These are phyloP conservation scores for Trametes pubescens DNA, from an alignment of 1,284 basidiomycete genomes.

Conservation along the genomic window DNA sequence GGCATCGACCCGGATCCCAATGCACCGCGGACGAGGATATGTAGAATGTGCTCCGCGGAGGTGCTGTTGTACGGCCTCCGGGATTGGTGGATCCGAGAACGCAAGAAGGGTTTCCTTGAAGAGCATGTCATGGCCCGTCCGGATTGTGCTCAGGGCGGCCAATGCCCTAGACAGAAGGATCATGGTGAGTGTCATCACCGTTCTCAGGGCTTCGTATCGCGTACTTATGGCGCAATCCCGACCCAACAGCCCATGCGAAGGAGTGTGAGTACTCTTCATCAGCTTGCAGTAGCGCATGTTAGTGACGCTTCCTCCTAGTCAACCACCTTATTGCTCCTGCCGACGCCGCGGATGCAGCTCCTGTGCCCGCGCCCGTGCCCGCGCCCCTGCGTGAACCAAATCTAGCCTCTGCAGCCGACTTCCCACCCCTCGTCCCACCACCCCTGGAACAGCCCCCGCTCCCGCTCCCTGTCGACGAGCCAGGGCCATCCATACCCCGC, in stretches of 20 bases:
- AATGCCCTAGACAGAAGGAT: conserved; percentile 67
- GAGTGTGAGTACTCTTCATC: conserved; percentile 62
- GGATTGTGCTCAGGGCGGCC: conserved; percentile 68
- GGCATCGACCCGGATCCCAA: conserved; percentile 62
- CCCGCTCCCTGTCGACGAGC: neutral
- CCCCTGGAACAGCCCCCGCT: conserved; percentile 1
- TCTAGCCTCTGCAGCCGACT: conserved; percentile 15
- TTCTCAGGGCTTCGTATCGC: neutral
- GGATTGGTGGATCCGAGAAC: conserved; percentile 83
- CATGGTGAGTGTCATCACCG: conserved; percentile 55
- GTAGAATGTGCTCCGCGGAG: conserved; percentile 75
- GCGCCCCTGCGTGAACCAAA: conserved; percentile 17
- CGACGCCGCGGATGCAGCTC: conserved; percentile 18
- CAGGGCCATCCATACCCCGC: neutral
- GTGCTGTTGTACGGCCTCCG: conserved; percentile 75
- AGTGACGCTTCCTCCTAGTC: conserved; percentile 42
- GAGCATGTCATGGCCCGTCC: conserved; percentile 58
- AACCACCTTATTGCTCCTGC: conserved; percentile 55
- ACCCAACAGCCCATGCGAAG: conserved; percentile 64
- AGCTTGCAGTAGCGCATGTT: conserved; percentile 3
- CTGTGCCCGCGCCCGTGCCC: neutral
- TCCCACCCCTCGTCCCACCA: conserved; percentile 14
- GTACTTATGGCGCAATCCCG: neutral
- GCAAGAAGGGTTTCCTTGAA: conserved; percentile 69
- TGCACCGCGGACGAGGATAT: conserved; percentile 64